Conservation (phyloP, 257 asterid genomes). For the Solanum tacnaense region DNA sequence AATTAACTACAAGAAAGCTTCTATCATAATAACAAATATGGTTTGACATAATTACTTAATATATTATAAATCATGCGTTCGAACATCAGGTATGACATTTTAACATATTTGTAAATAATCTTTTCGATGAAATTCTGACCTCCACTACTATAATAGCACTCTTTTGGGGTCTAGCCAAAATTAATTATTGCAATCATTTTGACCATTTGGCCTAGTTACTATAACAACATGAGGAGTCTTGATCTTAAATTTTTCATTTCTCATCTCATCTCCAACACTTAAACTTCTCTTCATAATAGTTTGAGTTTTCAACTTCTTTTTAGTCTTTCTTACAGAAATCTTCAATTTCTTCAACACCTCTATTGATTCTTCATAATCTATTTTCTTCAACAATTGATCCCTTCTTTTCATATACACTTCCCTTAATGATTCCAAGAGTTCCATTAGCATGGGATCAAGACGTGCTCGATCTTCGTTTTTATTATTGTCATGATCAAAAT, state of each 20-base stretch:
- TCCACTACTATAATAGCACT: background rate
- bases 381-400: constrained; percentile 24
- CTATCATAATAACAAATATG: background rate
- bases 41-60: too few relatives aligned
- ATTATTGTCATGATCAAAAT: background rate
- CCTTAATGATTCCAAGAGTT: constrained; percentile 25
- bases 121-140: background rate
- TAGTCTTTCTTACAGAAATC: constrained; percentile 11
- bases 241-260: constrained; percentile 30
- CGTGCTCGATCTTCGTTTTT: constrained; percentile 43
- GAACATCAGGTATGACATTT: too few relatives aligned
- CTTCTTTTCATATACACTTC: constrained; percentile 24
- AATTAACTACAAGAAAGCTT: background rate
- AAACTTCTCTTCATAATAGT: background rate
- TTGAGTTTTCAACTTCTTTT: constrained; percentile 5
- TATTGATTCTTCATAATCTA: constrained; percentile 15
- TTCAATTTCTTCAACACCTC: constrained; percentile 27
- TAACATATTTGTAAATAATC: too few relatives aligned
- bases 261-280: constrained; percentile 34
- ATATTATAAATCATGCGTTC: too few relatives aligned
- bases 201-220: constrained; percentile 1
- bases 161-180: background rate
- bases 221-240: constrained; percentile 37
- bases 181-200: background rate
- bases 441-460: constrained; percentile 30